phyloP scores from a whole-genome alignment of 2,329 filamentous ascomycete species.

The Pseudogymnoascus sp. region DNA sequence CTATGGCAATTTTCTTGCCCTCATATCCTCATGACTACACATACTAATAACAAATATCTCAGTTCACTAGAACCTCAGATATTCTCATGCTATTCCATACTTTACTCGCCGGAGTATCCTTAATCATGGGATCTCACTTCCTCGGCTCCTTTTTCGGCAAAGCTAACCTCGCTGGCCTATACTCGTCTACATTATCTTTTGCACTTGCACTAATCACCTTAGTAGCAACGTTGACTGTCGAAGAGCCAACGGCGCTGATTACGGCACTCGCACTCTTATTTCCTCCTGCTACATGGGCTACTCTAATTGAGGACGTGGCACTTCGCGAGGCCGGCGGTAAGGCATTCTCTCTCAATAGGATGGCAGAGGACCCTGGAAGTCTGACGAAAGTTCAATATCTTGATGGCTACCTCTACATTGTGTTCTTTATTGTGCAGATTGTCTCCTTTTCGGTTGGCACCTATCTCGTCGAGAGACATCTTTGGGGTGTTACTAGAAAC shows the following conservation, averaged over 20 bases:
- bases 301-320: conserved; percentile 22
- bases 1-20: no score
- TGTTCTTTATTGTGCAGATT: conserved; percentile 51
- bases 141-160: conserved; percentile 54
- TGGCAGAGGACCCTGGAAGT: conserved; percentile 40
- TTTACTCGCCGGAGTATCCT: conserved; percentile 19
- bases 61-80: conserved; percentile 21
- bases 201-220: conserved; percentile 53
- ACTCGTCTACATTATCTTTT: conserved; percentile 49
- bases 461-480: conserved; percentile 46
- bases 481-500: conserved; percentile 41
- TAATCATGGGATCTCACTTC: conserved; percentile 30
- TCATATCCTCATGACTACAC: not conserved
- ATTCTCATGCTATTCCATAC: conserved; percentile 22
- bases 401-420: conserved; percentile 46
- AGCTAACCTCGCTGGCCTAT: conserved; percentile 55
- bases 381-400: conserved; percentile 53
- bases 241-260: conserved; percentile 12
- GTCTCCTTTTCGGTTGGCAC: conserved; percentile 48
- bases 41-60: not conserved
- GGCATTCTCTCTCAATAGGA: not conserved
- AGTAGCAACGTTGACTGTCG: conserved; percentile 28
- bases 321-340: conserved; percentile 15
- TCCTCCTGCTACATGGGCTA: conserved; percentile 21
- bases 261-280: conserved; percentile 19